A percentile compares a stretch with the other conserved stretches of the same genome.
Conservation (phyloP, 805 yeast genomes). For the Kurtzmaniella cleridarum region DNA sequence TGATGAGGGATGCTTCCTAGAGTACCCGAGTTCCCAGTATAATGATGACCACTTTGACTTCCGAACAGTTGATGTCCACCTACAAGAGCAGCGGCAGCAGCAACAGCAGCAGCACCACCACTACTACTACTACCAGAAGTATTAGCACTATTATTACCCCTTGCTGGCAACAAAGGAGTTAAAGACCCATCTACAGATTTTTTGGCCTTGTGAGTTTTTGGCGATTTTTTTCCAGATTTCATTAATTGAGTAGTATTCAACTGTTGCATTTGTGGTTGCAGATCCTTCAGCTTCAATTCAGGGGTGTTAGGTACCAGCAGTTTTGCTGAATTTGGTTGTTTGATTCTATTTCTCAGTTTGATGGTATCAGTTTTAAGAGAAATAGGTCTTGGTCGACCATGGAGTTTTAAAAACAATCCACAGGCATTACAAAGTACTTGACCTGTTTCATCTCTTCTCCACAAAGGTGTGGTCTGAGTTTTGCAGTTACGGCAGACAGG, state of each 20-base stretch:
- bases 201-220: slow-evolving; percentile 8
- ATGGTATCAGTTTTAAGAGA: slow-evolving; percentile 88
- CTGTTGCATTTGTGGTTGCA: neutral
- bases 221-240: slow-evolving; percentile 8
- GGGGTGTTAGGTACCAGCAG: slow-evolving; percentile 50
- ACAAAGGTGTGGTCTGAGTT: slow-evolving; percentile 88
- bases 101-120: neutral
- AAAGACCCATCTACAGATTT: slow-evolving; percentile 7
- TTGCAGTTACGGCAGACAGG: slow-evolving; percentile 87
- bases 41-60: neutral
- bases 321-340: slow-evolving; percentile 40
- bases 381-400: slow-evolving; percentile 90
- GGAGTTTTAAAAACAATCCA: slow-evolving; percentile 82
- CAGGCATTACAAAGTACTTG: slow-evolving; percentile 90
- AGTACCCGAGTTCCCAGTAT: slow-evolving; percentile 3
- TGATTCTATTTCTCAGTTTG: slow-evolving; percentile 82
- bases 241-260: neutral
- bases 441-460: slow-evolving; percentile 86
- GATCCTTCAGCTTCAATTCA: slow-evolving; percentile 48
- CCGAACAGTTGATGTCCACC: neutral
- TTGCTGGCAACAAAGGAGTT: slow-evolving; percentile 26
- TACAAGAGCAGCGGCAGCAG: neutral
- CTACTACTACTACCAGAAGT: no score
- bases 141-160: neutral
- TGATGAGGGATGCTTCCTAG: slow-evolving; percentile 17